A percentile compares a stretch with the other conserved stretches of the same genome.
Conservation (phyloP, 108 stramenopile genomes). For the Pseudonitzschia multiseries region DNA sequence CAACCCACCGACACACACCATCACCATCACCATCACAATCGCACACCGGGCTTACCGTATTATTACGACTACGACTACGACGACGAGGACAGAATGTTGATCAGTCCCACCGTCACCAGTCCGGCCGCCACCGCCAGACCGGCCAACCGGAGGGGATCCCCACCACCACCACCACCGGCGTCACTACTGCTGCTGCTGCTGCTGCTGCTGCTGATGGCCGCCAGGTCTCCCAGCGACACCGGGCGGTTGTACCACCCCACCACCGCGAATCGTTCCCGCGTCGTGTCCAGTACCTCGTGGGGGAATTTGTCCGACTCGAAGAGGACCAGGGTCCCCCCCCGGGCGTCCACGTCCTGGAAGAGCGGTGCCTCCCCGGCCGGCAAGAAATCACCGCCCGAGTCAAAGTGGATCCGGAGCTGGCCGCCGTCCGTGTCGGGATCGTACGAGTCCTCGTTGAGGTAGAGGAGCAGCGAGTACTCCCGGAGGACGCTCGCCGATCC, state of each 20-base stretch:
- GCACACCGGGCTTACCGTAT: too few relatives aligned
- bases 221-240: not conserved
- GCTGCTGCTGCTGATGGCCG: not conserved
- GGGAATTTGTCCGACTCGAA: slow-evolving; percentile 67
- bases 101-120: slow-evolving; percentile 51
- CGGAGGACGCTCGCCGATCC: slow-evolving; percentile 65
- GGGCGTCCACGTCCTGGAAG: slow-evolving; percentile 61
- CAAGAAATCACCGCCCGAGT: slow-evolving; percentile 60
- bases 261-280: slow-evolving; percentile 62
- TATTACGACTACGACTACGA: too few relatives aligned
- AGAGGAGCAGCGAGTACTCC: slow-evolving; percentile 64
- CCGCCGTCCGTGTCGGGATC: slow-evolving; percentile 59
- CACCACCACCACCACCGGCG: too few relatives aligned
- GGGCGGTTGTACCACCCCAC: slow-evolving; percentile 67
- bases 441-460: slow-evolving; percentile 45
- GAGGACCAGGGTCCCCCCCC: slow-evolving; percentile 71
- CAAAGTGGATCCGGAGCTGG: slow-evolving; percentile 63
- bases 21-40: too few relatives aligned
- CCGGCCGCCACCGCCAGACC: slow-evolving; percentile 48
- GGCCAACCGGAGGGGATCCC: slow-evolving; percentile 24
- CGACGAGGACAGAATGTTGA: slow-evolving; percentile 20
- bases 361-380: slow-evolving; percentile 41
- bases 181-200: not conserved
- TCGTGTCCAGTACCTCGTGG: slow-evolving; percentile 78
- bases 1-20: too few relatives aligned